Evolutionary conservation across 371 early-diverging fungal genomes (phyloP).

Genomic region (Lichtheimia corymbifera): DNA sequence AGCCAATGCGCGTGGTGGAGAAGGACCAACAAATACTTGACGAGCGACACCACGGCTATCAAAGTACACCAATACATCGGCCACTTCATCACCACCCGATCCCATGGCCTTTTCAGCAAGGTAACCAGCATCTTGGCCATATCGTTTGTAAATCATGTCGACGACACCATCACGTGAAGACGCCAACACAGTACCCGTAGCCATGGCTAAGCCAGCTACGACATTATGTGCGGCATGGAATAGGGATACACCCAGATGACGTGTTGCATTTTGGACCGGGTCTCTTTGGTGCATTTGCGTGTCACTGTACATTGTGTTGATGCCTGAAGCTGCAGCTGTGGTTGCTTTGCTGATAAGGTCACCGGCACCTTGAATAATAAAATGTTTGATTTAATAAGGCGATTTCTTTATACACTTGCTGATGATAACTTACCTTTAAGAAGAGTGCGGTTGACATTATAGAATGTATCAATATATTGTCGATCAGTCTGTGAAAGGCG

Average conservation of each 20-base stretch:
- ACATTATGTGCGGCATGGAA: slow-evolving; percentile 35
- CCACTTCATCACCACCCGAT: slow-evolving; percentile 16
- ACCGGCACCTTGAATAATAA: slow-evolving; percentile 14
- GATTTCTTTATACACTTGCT: slow-evolving; percentile 1
- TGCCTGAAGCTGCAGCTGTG: slow-evolving; percentile 18
- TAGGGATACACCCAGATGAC: slow-evolving; percentile 37
- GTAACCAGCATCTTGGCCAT: slow-evolving; percentile 39
- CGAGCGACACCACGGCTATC: slow-evolving; percentile 41
- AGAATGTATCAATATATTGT: slow-evolving; percentile 29
- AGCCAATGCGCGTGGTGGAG: not conserved
- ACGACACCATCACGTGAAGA: slow-evolving; percentile 35
- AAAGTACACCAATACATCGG: slow-evolving; percentile 37
- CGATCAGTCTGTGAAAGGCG: slow-evolving; percentile 27
- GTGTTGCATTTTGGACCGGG: slow-evolving; percentile 25
- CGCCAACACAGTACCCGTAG: slow-evolving; percentile 24
- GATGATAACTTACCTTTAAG: slow-evolving; percentile 7
- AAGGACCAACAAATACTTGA: slow-evolving; percentile 22
- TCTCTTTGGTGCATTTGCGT: slow-evolving; percentile 17
- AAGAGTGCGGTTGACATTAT: slow-evolving; percentile 26
- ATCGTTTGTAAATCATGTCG: slow-evolving; percentile 37
- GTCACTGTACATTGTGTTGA: slow-evolving; percentile 19
- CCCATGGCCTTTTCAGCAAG: slow-evolving; percentile 37
- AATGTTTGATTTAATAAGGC: not conserved
- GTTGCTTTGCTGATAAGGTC: slow-evolving; percentile 27
- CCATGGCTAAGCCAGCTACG: slow-evolving; percentile 31